Percentiles rank a stretch among this genome's conserved stretches.
These are phyloP conservation scores for Toxoplasma gondii DNA, from an alignment of 169 alveolate genomes.

Conservation along the genomic window DNA sequence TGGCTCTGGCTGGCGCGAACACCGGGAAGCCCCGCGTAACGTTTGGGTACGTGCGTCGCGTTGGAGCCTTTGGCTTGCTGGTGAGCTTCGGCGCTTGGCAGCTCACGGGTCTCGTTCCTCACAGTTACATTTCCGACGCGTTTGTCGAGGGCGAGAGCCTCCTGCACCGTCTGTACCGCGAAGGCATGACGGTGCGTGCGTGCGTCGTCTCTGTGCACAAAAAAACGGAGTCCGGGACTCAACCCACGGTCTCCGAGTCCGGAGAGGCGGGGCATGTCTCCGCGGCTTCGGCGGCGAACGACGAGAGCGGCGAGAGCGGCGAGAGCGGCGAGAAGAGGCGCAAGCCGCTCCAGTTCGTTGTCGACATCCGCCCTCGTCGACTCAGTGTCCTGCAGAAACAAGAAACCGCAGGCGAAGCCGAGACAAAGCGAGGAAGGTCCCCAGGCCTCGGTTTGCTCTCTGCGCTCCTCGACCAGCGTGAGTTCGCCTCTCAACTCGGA, in stretches of 20 bases:
- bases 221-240: not conserved
- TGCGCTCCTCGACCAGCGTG: conserved; percentile 1
- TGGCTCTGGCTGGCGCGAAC: not conserved
- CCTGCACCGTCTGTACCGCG: conserved; percentile 7
- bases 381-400: conserved; percentile 8
- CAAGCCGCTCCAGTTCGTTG: not conserved
- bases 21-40: not conserved
- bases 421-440: not conserved
- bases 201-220: conserved; percentile 14
- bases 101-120: conserved; percentile 32
- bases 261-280: not conserved
- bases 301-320: not conserved
- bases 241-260: no score
- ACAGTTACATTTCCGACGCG: conserved; percentile 22
- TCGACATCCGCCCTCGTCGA: conserved; percentile 25
- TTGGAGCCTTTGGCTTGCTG: conserved; percentile 23
- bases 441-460: not conserved
- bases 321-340: not conserved
- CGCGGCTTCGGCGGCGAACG: not conserved
- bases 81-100: conserved; percentile 52
- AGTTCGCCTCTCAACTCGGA: not conserved
- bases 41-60: conserved; percentile 34
- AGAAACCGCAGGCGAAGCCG: not conserved
- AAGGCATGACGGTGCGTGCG: conserved; percentile 46
- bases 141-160: conserved; percentile 36